phyloP scores from a whole-genome alignment of 306 rosid species.

The Abrus pulchellus region DNA sequence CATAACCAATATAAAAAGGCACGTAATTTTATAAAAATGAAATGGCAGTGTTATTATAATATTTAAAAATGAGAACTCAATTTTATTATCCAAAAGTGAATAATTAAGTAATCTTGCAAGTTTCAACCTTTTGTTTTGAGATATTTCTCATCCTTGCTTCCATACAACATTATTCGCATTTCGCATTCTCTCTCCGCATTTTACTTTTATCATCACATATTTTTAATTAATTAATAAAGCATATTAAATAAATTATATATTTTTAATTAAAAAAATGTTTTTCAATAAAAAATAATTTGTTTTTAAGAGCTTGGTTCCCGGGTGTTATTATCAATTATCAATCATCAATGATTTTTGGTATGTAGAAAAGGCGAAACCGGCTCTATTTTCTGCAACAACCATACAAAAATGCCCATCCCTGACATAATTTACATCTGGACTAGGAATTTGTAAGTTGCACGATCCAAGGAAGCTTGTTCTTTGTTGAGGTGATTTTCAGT shows the following conservation, averaged over 20 bases:
- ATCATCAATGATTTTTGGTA: conserved; percentile 2
- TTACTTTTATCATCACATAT: neutral
- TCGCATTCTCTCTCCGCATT: neutral
- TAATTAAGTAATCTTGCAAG: no score
- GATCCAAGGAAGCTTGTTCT: neutral
- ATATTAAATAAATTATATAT: neutral
- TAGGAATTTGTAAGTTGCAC: neutral
- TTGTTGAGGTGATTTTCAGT: conserved; percentile 5
- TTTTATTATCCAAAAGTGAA: no score
- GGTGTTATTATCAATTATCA: neutral
- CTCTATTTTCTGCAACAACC: neutral
- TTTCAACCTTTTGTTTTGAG: neutral
- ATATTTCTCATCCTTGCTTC: neutral
- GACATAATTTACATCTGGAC: neutral
- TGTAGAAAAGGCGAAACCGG: neutral
- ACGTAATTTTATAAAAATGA: no score
- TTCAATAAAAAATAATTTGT: no score
- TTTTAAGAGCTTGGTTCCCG: neutral
- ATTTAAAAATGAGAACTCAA: no score
- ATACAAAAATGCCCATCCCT: neutral
- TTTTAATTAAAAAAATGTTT: no score
- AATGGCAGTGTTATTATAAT: no score
- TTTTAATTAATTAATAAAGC: no score
- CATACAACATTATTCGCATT: neutral
- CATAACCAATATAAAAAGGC: no score